A percentile compares a stretch with the other conserved stretches of the same genome.
phyloP scores from a whole-genome alignment of 345 rosid species.

The Syzygium grande region DNA sequence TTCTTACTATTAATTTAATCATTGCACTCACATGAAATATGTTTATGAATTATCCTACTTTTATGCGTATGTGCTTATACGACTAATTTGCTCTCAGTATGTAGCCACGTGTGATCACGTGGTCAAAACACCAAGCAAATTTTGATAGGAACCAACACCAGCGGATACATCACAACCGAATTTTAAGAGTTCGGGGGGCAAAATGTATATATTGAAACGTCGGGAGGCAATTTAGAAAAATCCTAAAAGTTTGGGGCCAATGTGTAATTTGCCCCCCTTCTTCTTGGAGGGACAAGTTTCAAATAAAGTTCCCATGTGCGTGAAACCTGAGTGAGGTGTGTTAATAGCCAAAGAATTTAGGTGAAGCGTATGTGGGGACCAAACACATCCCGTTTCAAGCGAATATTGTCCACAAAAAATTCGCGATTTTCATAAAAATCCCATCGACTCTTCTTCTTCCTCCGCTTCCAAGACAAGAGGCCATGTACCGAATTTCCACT shows the following conservation, averaged over 20 bases:
- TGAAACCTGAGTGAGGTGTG: neutral
- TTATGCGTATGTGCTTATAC: neutral
- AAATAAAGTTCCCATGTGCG: neutral
- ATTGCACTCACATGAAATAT: neutral
- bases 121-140: neutral
- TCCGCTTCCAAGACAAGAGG: neutral
- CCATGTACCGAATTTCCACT: neutral
- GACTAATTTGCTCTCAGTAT: neutral
- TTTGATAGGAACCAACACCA: neutral
- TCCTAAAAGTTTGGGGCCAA: neutral
- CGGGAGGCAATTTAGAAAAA: neutral
- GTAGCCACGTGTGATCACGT: neutral
- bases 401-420: neutral
- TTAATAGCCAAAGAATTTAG: neutral
- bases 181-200: neutral
- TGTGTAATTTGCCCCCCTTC: neutral
- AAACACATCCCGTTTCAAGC: neutral
- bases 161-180: neutral
- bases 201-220: neutral
- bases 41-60: neutral
- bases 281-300: neutral
- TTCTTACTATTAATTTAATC: neutral
- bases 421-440: neutral
- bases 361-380: neutral
- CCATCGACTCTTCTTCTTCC: neutral